phyloP scores from a whole-genome alignment of 2,329 filamentous ascomycete species.

The Colletotrichum melonis region DNA sequence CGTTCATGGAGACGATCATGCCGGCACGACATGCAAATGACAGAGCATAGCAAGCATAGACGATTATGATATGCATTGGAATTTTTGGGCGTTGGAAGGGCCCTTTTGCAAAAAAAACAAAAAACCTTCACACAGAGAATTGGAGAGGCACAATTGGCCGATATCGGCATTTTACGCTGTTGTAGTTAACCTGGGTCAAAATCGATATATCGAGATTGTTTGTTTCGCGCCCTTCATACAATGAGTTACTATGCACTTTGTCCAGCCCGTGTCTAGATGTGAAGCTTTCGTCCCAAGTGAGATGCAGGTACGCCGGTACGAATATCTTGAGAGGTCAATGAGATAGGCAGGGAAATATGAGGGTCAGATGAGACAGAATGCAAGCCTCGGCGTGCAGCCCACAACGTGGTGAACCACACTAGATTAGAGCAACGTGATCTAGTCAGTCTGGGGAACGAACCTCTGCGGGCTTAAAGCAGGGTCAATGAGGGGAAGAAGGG shows the following conservation, averaged over 20 bases:
- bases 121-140: background rate
- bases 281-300: background rate
- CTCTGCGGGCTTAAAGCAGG: background rate
- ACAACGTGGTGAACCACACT: background rate
- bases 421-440: background rate
- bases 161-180: constrained; percentile 20
- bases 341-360: background rate
- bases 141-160: constrained; percentile 27
- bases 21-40: constrained; percentile 37
- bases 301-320: background rate
- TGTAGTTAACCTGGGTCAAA: constrained; percentile 26
- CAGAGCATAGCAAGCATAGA: constrained; percentile 36
- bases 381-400: background rate
- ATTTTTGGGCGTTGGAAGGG: constrained; percentile 17
- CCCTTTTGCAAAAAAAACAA: constrained; percentile 8
- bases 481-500: background rate
- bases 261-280: background rate
- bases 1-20: constrained; percentile 34
- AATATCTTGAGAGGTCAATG: no score
- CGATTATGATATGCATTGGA: constrained; percentile 32
- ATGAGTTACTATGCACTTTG: background rate
- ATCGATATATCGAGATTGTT: constrained; percentile 26
- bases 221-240: constrained; percentile 20
- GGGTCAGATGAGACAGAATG: background rate
- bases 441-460: background rate